Evolutionary conservation across 2,329 filamentous ascomycete genomes (phyloP), one percentile per base, ranked within the genome.

Genomic region (Kalmusia sp.): DNA sequence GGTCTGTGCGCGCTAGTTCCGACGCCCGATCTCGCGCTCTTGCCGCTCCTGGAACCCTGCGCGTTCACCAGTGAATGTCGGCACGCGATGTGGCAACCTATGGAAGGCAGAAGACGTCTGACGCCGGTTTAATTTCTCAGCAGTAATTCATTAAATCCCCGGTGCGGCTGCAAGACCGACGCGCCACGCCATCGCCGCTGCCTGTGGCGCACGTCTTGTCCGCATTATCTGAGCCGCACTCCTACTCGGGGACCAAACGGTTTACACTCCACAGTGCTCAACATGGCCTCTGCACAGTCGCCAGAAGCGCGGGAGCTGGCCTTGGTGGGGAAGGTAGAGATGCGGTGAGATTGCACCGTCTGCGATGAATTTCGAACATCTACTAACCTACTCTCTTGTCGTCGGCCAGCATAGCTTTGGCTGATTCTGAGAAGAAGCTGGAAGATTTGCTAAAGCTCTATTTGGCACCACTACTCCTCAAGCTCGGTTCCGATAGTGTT

Each of bases 361-460:
- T 21, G 19, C 9, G 27, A 15, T 8, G 21, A 4, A 35, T 34
- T 6, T 12, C n/a, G 12, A 38, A 17, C 15, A 31, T 14, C n/a
- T 35, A 21, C 43, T 46, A 30, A 46, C 30, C 19, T n/a, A 39
- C 5, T 5, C 5, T 30, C 17, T 21, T 8, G 9, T 21, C n/a
- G 15, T 31, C 5, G 3, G 11, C 5, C 30, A 46, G 43, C 24
- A 46, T 97, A 66, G 89, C 86, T 24, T 85, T 93, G 47, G 89
- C 93, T 24, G 90, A 92, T 63, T 88, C 92, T 46, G 93, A 97
- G 71, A 82, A 86, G 58, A 96, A 93, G 76, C 84, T 99, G 1
- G 86, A 93, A 71, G 78, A 86, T 21, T 80, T 95, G 14, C 81
- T 99, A 15, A 86, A 89, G 66, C 87, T 84, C 35, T 97, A 93